phyloP scores from a whole-genome alignment of 768 basidiomycete genomes.

The Boletales sp. region DNA sequence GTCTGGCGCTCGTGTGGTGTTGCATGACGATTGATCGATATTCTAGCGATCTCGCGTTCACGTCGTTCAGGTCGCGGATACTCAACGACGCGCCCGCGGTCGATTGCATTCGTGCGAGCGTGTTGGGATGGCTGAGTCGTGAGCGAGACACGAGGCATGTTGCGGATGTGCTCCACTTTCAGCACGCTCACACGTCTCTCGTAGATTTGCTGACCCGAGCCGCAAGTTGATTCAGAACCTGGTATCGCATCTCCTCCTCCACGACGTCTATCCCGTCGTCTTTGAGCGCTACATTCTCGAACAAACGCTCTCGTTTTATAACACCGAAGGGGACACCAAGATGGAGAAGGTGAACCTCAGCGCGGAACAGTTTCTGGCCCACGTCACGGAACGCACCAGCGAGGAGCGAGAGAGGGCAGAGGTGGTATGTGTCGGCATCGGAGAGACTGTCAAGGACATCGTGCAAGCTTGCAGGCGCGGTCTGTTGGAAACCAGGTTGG shows the following conservation, averaged over 20 bases:
- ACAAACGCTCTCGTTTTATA: slow-evolving; percentile 51
- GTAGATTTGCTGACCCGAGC: slow-evolving; percentile 36
- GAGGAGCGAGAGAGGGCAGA: slow-evolving; percentile 58
- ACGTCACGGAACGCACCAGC: slow-evolving; percentile 41
- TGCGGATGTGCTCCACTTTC: not conserved
- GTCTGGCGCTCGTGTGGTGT: no score
- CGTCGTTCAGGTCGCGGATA: slow-evolving; percentile 47
- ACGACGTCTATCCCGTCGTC: slow-evolving; percentile 50
- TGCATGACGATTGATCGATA: no score
- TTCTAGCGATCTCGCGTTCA: slow-evolving; percentile 53
- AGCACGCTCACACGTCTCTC: not conserved
- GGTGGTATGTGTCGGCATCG: slow-evolving; percentile 43
- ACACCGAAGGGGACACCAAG: slow-evolving; percentile 42
- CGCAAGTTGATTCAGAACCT: slow-evolving; percentile 46
- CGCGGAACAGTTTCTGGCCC: slow-evolving; percentile 53
- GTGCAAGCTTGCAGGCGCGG: slow-evolving; percentile 53
- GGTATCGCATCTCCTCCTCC: slow-evolving; percentile 52
- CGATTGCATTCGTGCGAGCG: slow-evolving; percentile 39
- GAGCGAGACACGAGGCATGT: slow-evolving; percentile 47
- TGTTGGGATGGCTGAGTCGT: slow-evolving; percentile 49
- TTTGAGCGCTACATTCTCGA: slow-evolving; percentile 58
- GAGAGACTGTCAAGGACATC: slow-evolving; percentile 47
- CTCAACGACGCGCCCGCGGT: slow-evolving; percentile 47
- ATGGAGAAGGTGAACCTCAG: slow-evolving; percentile 29
- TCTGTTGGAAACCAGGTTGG: slow-evolving; percentile 41